Conservation (phyloP, 495 filamentous ascomycete species). For the Aspergillus hancockii region DNA sequence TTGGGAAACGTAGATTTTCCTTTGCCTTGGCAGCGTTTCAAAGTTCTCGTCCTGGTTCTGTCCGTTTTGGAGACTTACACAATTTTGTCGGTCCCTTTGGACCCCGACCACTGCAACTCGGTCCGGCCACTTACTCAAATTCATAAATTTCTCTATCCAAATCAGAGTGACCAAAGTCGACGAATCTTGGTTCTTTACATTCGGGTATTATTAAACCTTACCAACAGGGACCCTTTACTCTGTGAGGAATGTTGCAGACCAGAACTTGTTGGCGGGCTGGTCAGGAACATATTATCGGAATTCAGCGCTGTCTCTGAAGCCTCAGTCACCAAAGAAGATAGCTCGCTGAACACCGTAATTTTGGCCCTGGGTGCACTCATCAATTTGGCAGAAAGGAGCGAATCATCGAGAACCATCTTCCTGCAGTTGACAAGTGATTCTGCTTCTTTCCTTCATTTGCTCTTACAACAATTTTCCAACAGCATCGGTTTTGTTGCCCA, state of each 20-base stretch:
- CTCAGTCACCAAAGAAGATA: slow-evolving; percentile 44
- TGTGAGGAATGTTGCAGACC: slow-evolving; percentile 65
- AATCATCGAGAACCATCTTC: slow-evolving; percentile 48
- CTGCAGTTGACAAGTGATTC: slow-evolving; percentile 23
- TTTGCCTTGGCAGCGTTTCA: slow-evolving; percentile 13
- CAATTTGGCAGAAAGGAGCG: slow-evolving; percentile 81
- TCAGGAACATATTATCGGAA: slow-evolving; percentile 47
- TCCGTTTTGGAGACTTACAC: slow-evolving; percentile 67
- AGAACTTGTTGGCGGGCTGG: slow-evolving; percentile 57
- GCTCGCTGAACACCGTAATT: slow-evolving; percentile 69
- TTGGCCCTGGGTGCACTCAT: slow-evolving; percentile 82
- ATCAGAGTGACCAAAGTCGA: slow-evolving; percentile 15
- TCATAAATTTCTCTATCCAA: slow-evolving; percentile 28
- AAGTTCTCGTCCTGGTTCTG: slow-evolving; percentile 41
- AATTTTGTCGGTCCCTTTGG: slow-evolving; percentile 25
- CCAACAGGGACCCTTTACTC: slow-evolving; percentile 73
- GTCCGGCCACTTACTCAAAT: slow-evolving; percentile 32
- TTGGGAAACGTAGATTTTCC: neutral
- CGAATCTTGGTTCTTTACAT: slow-evolving; percentile 45
- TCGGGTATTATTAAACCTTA: slow-evolving; percentile 80
- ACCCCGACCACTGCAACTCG: slow-evolving; percentile 24
- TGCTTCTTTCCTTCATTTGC: slow-evolving; percentile 38
- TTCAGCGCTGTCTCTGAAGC: slow-evolving; percentile 41
- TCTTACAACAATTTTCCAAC: slow-evolving; percentile 45
- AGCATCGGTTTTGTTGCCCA: slow-evolving; percentile 44